phyloP scores from a whole-genome alignment of 257 asterid species.

The Misopates orontium region DNA sequence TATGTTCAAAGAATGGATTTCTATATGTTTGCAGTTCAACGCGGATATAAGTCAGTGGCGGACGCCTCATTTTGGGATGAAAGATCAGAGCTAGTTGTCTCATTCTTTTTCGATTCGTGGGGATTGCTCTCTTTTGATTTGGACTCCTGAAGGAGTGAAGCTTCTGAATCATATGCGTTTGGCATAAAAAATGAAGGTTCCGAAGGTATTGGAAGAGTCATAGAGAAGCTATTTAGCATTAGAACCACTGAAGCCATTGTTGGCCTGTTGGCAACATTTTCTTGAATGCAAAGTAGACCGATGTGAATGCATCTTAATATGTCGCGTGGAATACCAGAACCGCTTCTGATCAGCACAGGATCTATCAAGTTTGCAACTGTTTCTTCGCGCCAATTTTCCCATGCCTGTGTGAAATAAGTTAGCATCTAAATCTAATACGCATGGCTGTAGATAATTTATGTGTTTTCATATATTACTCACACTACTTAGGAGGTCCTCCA shows the following conservation, averaged over 20 bases:
- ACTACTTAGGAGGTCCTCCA: constrained; percentile 30
- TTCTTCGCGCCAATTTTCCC: constrained; percentile 27
- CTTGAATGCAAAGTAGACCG: constrained; percentile 33
- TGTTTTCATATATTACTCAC: constrained; percentile 30
- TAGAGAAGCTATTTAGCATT: constrained; percentile 23
- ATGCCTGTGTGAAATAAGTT: constrained; percentile 20
- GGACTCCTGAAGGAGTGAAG: background rate
- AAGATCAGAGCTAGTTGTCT: background rate
- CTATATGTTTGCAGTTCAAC: background rate
- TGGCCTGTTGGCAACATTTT: constrained; percentile 27
- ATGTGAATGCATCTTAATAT: constrained; percentile 33
- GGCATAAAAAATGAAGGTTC: constrained; percentile 17
- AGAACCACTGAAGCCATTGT: constrained; percentile 33
- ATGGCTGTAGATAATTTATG: no score
- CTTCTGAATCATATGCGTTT: background rate
- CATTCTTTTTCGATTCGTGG: background rate
- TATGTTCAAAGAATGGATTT: background rate
- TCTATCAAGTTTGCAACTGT: constrained; percentile 8
- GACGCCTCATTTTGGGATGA: constrained; percentile 1
- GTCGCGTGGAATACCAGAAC: background rate
- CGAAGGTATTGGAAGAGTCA: constrained; percentile 21
- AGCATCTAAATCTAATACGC: background rate
- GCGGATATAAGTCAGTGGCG: constrained; percentile 16
- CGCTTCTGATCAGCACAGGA: constrained; percentile 12
- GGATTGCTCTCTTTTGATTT: background rate